These are phyloP conservation scores for Coemansia sp. DNA, from an alignment of 192 early-diverging fungal species.

Conservation along the genomic window DNA sequence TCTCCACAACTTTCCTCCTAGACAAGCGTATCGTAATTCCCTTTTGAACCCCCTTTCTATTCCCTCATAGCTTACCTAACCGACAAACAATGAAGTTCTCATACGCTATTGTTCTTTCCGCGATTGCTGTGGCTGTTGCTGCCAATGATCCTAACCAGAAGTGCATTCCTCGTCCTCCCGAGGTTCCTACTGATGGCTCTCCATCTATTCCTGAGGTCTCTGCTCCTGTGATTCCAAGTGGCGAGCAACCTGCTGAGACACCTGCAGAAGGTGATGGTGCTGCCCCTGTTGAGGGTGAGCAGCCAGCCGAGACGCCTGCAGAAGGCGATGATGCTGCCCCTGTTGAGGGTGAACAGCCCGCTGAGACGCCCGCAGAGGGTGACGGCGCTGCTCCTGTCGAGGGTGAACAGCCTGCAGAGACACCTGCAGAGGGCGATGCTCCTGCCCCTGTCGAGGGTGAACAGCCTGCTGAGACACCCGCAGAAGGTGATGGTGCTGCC, in stretches of 20 bases:
- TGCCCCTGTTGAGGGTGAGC: neutral
- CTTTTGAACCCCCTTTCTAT: constrained; percentile 4
- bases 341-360: neutral
- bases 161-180: constrained; percentile 45
- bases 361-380: neutral
- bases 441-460: neutral
- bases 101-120: constrained; percentile 16
- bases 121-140: constrained; percentile 27
- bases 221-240: constrained; percentile 6
- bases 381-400: neutral
- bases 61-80: neutral
- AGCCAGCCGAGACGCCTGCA: neutral
- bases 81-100: constrained; percentile 36
- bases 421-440: constrained; percentile 4
- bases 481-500: constrained; percentile 1
- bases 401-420: neutral
- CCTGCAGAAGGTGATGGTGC: constrained; percentile 1
- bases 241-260: constrained; percentile 2
- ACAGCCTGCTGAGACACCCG: constrained; percentile 6
- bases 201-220: constrained; percentile 9
- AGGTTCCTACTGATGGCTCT: constrained; percentile 5
- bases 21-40: neutral
- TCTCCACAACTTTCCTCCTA: neutral
- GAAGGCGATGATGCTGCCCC: neutral
- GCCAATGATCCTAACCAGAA: constrained; percentile 16